Evolutionary conservation across 164 flowering plant species (phyloP).

Genomic region (Magnolia sinica): DNA sequence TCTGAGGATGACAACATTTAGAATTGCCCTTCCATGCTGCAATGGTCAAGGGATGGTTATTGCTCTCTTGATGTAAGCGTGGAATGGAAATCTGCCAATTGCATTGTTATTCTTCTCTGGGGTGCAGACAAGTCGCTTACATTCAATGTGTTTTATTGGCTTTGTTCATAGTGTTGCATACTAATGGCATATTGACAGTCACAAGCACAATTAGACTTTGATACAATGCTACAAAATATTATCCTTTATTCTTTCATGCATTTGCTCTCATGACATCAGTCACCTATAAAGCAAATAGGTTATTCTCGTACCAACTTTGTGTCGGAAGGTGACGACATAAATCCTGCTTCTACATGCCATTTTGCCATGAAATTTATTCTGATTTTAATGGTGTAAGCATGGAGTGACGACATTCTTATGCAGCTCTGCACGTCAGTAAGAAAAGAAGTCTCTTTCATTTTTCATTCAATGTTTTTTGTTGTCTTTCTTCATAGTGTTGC

Average conservation of each 20-base stretch:
- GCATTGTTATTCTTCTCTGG: background rate
- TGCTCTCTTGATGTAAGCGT: background rate
- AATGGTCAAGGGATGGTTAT: background rate
- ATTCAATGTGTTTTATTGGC: background rate
- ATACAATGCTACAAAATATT: background rate
- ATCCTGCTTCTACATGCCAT: conserved; percentile 14
- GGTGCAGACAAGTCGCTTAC: background rate
- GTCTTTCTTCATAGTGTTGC: background rate
- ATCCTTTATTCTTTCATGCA: background rate
- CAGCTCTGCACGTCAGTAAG: background rate
- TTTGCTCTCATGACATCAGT: background rate
- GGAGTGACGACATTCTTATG: background rate
- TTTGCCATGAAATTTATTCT: conserved; percentile 14
- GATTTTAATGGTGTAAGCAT: conserved; percentile 6
- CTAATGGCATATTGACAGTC: background rate
- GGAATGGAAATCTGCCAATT: background rate
- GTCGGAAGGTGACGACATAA: conserved; percentile 57
- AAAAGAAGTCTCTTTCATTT: background rate
- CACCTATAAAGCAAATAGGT: conserved; percentile 12
- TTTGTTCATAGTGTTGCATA: background rate
- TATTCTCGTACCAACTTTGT: conserved; percentile 28
- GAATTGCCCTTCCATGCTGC: conserved; percentile 2
- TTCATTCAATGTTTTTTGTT: background rate
- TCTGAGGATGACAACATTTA: conserved; percentile 21
- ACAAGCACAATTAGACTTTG: background rate